Base-by-base conservation (phyloP, 345 rosid species). In the Populus nigra region DNA sequence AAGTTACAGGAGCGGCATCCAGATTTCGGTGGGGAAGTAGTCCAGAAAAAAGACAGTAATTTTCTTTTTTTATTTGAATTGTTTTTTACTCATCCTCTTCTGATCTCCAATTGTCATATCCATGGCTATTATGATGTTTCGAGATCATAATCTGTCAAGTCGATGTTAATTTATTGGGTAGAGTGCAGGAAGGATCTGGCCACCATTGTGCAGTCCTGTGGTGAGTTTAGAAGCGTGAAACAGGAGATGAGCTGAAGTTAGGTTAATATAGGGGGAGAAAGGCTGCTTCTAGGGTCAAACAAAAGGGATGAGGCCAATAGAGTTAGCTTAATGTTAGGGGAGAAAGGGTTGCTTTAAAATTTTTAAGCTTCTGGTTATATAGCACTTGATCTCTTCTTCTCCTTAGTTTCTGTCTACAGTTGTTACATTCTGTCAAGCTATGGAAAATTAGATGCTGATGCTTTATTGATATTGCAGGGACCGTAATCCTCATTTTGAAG, bases 401-500 rank as follows among this genome's bases (percentile, higher is more conserved):
- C n/a, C 20, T 67, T 29, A 35, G 11, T 35, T 20, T 8, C 9
- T 35, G 10, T 67, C 4, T 35, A 67, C 12, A 31, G n/a, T 2
- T 25, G 70, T 67, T 47, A n/a, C 63, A 9, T 59, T 31, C 43
- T 67, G 36, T 36, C 35, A 55, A 35, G 20, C 55, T 35, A 62
- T 73, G 11, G 45, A 5, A 38, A 57, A 61, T 45, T 33, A 17
- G 49, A 33, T 22, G 23, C 33, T 70, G 49, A 77, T 45, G 50
- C 75, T 77, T 71, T 71, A 49, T 47, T 77, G 45, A n/a, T 61
- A 53, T 67, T 76, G 78, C 85, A 70, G 86, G 77, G 74, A 81
- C 36, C 49, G 50, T 41, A 35, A 63, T 43, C 33, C 38, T 78
- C 53, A 8, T 29, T 45, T 4, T 41, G 81, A 68, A 73, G 68